A percentile compares a stretch with the other conserved stretches of the same genome.
Conservation (phyloP, 2,329 filamentous ascomycete genomes). For the Diaporthe sp. region DNA sequence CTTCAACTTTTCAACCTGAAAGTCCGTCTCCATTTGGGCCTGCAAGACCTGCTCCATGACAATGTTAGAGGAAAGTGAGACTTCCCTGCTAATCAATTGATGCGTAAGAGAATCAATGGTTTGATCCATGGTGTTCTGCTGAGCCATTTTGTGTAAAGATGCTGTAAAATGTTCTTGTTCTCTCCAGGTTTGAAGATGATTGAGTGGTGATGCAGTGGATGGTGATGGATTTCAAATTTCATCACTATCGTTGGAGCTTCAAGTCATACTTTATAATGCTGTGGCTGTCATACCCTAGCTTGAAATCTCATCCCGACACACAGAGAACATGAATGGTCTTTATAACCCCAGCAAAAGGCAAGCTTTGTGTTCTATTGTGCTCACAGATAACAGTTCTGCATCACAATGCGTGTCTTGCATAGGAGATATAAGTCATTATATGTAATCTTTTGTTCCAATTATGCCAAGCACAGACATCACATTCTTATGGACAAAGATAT, state of each 20-base stretch:
- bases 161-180: background rate
- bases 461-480: too few relatives aligned
- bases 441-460: too few relatives aligned
- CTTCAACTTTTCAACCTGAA: background rate
- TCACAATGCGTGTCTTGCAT: background rate
- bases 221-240: background rate
- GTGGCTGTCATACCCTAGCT: background rate
- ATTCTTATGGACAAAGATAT: too few relatives aligned
- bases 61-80: background rate
- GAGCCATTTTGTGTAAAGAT: background rate
- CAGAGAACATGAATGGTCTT: background rate
- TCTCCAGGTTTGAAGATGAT: background rate
- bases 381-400: background rate
- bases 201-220: background rate
- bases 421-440: too few relatives aligned
- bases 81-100: background rate
- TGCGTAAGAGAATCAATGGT: background rate
- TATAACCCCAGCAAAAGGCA: background rate
- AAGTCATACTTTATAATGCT: background rate
- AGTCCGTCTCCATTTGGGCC: background rate
- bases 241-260: background rate
- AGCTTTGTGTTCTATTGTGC: background rate
- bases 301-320: background rate
- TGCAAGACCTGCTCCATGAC: background rate
- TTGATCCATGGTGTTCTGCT: background rate